Evolutionary conservation across 2,329 filamentous ascomycete genomes (phyloP).

Genomic region (Penicillium sclerotiorum): DNA sequence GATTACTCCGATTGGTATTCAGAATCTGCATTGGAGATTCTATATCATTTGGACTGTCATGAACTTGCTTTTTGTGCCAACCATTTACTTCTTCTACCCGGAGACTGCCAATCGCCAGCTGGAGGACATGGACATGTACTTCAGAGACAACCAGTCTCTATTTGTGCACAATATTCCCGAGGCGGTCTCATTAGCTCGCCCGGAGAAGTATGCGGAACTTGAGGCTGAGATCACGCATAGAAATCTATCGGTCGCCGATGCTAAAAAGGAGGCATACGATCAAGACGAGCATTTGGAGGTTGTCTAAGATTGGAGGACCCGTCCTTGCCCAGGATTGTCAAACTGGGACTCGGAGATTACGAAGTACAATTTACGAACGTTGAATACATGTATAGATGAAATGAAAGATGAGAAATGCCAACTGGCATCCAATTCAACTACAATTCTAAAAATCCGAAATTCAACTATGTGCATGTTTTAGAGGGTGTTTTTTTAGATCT

Average conservation of each 20-base stretch:
- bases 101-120: slow-evolving; percentile 26
- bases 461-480: no score
- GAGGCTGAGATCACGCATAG: slow-evolving; percentile 10
- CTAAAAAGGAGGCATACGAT: background rate
- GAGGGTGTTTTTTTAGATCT: no score
- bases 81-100: slow-evolving; percentile 45
- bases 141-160: slow-evolving; percentile 22
- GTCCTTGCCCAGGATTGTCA: no score
- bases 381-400: no score
- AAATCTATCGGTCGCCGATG: background rate
- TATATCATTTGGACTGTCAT: slow-evolving; percentile 46
- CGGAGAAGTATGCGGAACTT: slow-evolving; percentile 13
- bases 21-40: slow-evolving; percentile 42
- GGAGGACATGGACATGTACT: slow-evolving; percentile 31
- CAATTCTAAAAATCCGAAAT: no score
- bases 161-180: slow-evolving; percentile 12
- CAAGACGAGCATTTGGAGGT: background rate
- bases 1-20: slow-evolving; percentile 48
- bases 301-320: background rate
- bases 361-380: no score
- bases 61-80: slow-evolving; percentile 51
- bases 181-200: slow-evolving; percentile 5
- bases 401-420: no score
- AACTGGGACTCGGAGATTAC: no score
- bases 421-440: no score